These are phyloP conservation scores for Kokia cookei DNA, from an alignment of 441 rosid species.

Conservation along the genomic window DNA sequence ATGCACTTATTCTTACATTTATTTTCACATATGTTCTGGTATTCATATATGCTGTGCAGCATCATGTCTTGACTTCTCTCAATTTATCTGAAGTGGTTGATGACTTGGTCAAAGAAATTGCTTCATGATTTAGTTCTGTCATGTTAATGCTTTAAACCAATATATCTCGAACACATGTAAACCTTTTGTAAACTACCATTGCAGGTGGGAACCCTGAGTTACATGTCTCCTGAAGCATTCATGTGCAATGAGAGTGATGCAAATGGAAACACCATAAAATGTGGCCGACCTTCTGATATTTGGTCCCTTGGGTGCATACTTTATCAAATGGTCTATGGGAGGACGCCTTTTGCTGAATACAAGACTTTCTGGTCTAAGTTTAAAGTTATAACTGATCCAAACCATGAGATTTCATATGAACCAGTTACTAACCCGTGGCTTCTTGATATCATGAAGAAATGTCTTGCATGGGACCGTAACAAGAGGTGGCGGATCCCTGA, in stretches of 20 bases:
- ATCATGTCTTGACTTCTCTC: background rate
- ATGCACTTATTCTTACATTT: background rate
- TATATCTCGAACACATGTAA: background rate
- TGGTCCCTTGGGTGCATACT: slow-evolving; percentile 99
- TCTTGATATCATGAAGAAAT: slow-evolving; percentile 89
- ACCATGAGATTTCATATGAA: slow-evolving; percentile 66
- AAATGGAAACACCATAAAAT: slow-evolving; percentile 83
- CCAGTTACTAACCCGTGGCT: slow-evolving; percentile 85
- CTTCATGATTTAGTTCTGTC: background rate
- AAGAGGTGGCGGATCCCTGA: slow-evolving; percentile 97
- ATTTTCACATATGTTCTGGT: background rate
- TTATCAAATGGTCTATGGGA: slow-evolving; percentile 97
- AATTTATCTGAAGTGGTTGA: background rate
- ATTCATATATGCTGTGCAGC: background rate
- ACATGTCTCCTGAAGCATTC: slow-evolving; percentile 99
- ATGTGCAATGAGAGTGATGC: slow-evolving; percentile 92
- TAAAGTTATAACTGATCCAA: slow-evolving; percentile 93
- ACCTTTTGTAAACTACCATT: background rate
- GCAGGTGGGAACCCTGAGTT: slow-evolving; percentile 96
- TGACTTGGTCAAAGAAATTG: background rate
- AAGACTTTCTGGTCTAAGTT: slow-evolving; percentile 97
- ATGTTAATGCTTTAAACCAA: background rate
- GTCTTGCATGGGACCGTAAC: slow-evolving; percentile 92
- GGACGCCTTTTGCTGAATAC: slow-evolving; percentile 93
- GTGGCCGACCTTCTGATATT: slow-evolving; percentile 96